Evolutionary conservation across 331 rosid species (phyloP).

Genomic region (Saraca asoca): DNA sequence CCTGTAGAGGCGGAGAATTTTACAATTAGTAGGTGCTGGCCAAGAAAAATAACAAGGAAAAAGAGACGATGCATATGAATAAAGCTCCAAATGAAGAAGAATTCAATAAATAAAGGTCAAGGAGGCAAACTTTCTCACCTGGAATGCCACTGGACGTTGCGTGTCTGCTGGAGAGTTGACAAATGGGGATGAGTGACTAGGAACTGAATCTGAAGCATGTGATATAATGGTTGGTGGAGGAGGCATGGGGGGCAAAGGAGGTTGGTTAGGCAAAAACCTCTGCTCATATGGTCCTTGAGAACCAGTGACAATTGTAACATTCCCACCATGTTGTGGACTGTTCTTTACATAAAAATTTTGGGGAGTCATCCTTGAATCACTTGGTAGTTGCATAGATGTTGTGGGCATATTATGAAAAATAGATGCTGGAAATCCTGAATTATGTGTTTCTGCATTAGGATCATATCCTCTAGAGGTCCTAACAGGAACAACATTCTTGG

Average conservation of each 20-base stretch:
- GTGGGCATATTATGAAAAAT: constrained; percentile 53
- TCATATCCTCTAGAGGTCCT: constrained; percentile 65
- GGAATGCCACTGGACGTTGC: constrained; percentile 63
- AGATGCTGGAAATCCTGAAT: constrained; percentile 58
- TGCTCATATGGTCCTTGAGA: constrained; percentile 82
- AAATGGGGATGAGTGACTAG: constrained; percentile 63
- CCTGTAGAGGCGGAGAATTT: constrained; percentile 51
- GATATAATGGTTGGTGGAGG: constrained; percentile 76
- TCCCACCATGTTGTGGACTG: constrained; percentile 70
- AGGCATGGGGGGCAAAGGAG: constrained; percentile 96
- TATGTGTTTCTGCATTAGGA: constrained; percentile 46
- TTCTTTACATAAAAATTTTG: constrained; percentile 63
- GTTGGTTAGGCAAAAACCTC: constrained; percentile 77
- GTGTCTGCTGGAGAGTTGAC: constrained; percentile 58
- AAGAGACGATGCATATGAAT: constrained; percentile 16
- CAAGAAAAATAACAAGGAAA: constrained; percentile 13
- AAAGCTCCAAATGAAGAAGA: constrained; percentile 18
- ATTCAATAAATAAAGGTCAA: constrained; percentile 15
- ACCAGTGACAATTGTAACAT: constrained; percentile 49
- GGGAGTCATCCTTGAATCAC: constrained; percentile 57
- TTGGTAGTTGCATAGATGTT: constrained; percentile 55
- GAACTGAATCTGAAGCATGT: constrained; percentile 61
- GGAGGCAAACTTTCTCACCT: constrained; percentile 51
- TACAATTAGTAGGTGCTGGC: not conserved
- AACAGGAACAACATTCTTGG: constrained; percentile 49